These are phyloP conservation scores for Cucurbita ficifolia DNA, from an alignment of 306 rosid species.

Conservation along the genomic window DNA sequence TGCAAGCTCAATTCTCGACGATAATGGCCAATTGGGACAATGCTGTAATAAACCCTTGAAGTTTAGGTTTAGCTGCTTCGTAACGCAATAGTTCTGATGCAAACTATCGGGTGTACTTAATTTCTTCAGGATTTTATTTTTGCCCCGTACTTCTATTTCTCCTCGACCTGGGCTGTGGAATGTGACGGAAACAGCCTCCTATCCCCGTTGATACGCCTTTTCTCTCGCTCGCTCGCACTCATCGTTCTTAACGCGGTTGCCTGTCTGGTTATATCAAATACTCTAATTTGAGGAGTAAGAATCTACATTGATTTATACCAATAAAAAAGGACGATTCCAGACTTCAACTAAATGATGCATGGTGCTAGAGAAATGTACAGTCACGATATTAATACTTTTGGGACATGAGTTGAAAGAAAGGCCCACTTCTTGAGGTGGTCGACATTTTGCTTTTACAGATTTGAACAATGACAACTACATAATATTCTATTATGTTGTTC, in stretches of 20 bases:
- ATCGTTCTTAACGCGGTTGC: neutral
- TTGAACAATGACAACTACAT: neutral
- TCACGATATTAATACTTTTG: neutral
- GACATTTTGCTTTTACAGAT: neutral
- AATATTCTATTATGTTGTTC: neutral
- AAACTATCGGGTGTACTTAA: neutral
- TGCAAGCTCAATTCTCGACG: neutral
- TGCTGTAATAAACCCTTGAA: neutral
- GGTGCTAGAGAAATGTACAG: constrained; percentile 3
- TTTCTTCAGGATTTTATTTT: neutral
- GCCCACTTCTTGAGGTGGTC: neutral
- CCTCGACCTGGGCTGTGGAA: neutral
- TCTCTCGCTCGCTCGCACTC: neutral
- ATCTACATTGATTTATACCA: neutral
- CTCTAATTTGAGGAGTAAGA: neutral
- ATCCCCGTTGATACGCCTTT: neutral
- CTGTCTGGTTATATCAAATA: neutral
- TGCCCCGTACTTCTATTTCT: neutral
- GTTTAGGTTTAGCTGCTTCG: constrained; percentile 6
- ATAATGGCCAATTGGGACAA: neutral
- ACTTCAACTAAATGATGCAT: neutral
- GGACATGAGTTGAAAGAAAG: neutral
- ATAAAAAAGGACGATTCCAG: neutral
- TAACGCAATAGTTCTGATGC: neutral
- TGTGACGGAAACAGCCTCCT: neutral